Evolutionary conservation across 805 yeast species (phyloP).

Genomic region (Tetrapisispora pingtungensis): DNA sequence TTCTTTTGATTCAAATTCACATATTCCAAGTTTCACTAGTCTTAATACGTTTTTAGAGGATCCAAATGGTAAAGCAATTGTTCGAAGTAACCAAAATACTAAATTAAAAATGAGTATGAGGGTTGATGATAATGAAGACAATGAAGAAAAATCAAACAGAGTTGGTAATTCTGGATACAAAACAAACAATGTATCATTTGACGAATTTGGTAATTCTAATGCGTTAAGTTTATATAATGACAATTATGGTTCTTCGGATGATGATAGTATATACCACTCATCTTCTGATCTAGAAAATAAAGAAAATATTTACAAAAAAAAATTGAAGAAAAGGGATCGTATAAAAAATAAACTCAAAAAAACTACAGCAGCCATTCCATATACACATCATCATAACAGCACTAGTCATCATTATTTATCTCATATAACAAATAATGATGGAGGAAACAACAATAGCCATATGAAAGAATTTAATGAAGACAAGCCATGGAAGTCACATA

Average conservation of each 20-base stretch:
- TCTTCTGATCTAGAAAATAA: not conserved
- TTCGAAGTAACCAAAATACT: conserved; percentile 1
- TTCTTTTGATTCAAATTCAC: not conserved
- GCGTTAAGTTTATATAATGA: not conserved
- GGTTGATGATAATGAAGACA: conserved; percentile 5
- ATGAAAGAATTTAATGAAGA: conserved; percentile 56
- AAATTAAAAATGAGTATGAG: conserved; percentile 25
- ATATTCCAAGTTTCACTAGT: not conserved
- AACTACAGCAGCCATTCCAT: conserved; percentile 12
- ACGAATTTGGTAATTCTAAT: not conserved
- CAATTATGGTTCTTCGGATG: not conserved
- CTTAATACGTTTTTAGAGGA: conserved; percentile 1
- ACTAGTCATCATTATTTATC: conserved; percentile 4
- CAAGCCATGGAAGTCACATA: conserved; percentile 68
- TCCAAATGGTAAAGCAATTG: conserved; percentile 1
- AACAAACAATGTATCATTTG: not conserved
- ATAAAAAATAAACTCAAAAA: conserved; percentile 9
- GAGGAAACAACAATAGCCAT: not conserved
- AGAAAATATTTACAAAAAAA: conserved; percentile 5
- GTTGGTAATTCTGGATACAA: not conserved
- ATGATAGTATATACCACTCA: not conserved
- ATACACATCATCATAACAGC: conserved; percentile 5
- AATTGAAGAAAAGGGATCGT: conserved; percentile 6
- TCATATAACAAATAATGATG: not conserved
- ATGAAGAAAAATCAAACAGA: not conserved